Conservation (phyloP, 208 protist genomes). For the Leishmania turanica region DNA sequence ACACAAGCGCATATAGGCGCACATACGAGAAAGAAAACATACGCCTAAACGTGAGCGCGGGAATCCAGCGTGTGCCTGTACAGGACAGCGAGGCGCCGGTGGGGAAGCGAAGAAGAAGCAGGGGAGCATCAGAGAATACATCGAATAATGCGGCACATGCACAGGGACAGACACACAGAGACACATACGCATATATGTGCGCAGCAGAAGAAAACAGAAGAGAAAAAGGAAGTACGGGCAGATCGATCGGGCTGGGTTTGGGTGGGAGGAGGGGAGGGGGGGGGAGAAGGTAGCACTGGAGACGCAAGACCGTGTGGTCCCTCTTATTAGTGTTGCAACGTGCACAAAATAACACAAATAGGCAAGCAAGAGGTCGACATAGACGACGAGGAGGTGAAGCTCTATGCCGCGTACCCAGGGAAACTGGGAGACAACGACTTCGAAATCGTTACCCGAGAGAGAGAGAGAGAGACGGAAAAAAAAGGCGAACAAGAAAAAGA, state of each 20-base stretch:
- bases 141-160: not conserved
- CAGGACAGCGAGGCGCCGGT: not conserved
- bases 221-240: not conserved
- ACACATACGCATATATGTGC: conserved; percentile 1
- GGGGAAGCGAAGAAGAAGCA: not conserved
- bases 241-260: not conserved
- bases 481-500: conserved; percentile 6
- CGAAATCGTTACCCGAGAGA: not conserved
- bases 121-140: conserved; percentile 1
- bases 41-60: not conserved
- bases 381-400: not conserved
- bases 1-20: not conserved
- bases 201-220: not conserved
- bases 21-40: not conserved
- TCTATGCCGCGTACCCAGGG: not conserved
- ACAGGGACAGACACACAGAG: not conserved
- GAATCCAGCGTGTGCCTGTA: not conserved
- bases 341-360: not conserved
- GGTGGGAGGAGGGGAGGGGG: not conserved
- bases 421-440: not conserved
- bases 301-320: not conserved
- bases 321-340: not conserved
- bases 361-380: not conserved
- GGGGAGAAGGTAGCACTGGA: not conserved
- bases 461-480: not conserved